Conservation (phyloP, 345 rosid genomes). For the Cardiospermum halicacabum region DNA sequence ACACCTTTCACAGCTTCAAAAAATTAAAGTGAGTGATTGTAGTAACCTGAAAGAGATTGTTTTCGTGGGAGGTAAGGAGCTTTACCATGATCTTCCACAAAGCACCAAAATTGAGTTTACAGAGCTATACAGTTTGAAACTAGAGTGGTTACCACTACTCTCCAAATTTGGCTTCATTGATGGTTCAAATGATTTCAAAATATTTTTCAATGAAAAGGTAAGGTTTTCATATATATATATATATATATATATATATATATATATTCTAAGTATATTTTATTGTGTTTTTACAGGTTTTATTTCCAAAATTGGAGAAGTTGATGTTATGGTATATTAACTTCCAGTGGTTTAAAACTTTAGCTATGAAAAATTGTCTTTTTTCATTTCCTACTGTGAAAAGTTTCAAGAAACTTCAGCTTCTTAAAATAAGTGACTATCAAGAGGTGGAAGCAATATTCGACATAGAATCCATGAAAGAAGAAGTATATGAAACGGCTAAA, state of each 20-base stretch:
- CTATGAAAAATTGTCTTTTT: no score
- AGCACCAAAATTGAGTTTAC: not conserved
- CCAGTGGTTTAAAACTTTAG: not conserved
- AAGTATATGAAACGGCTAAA: no score
- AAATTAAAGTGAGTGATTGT: conserved; percentile 13
- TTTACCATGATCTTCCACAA: no score
- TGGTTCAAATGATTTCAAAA: no score
- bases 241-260: no score
- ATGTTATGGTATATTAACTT: no score
- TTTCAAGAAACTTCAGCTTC: not conserved
- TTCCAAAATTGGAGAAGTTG: conserved; percentile 2
- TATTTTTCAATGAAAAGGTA: not conserved
- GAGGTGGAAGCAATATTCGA: conserved; percentile 11
- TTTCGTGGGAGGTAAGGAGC: no score
- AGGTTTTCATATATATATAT: no score
- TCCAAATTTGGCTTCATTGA: no score
- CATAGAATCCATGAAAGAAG: not conserved
- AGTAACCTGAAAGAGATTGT: not conserved
- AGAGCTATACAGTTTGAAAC: not conserved
- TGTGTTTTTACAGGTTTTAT: not conserved
- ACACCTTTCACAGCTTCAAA: not conserved
- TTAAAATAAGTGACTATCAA: not conserved
- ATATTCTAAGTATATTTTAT: not conserved
- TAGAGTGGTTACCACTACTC: not conserved
- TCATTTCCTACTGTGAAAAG: not conserved